Conservation (phyloP, 345 rosid genomes). For the Pistacia vera region DNA sequence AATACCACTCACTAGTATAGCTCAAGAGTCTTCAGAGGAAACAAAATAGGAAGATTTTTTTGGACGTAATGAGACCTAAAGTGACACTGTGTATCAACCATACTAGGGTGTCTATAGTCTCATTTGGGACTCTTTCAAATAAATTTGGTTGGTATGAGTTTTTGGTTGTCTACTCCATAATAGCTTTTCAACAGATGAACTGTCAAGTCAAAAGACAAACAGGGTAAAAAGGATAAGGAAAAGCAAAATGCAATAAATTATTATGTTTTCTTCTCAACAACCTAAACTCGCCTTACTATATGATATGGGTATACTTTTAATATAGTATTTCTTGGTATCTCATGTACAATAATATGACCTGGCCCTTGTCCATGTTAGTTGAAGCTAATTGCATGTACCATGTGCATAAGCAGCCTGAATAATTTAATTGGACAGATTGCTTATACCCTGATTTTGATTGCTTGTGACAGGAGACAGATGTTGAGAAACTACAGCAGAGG, state of each 20-base stretch:
- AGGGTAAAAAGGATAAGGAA: neutral
- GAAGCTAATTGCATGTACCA: neutral
- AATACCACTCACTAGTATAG: too few relatives aligned
- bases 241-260: neutral
- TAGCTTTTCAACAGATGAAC: neutral
- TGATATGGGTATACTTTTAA: neutral
- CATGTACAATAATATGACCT: neutral
- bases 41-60: neutral
- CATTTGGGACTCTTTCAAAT: neutral
- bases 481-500: slow-evolving; percentile 87
- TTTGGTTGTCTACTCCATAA: neutral
- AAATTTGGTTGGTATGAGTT: neutral
- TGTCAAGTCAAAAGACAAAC: neutral
- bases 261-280: neutral
- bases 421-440: neutral
- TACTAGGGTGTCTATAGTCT: neutral
- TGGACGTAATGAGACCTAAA: neutral
- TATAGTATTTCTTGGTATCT: neutral
- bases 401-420: slow-evolving; percentile 5
- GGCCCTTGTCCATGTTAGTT: neutral
- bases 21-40: neutral
- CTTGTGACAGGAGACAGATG: slow-evolving; percentile 75
- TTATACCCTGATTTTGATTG: slow-evolving; percentile 20
- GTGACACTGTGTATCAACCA: neutral
- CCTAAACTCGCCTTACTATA: neutral